Evolutionary conservation across 495 filamentous ascomycete species (phyloP).

Genomic region (Daldinia concentrica): DNA sequence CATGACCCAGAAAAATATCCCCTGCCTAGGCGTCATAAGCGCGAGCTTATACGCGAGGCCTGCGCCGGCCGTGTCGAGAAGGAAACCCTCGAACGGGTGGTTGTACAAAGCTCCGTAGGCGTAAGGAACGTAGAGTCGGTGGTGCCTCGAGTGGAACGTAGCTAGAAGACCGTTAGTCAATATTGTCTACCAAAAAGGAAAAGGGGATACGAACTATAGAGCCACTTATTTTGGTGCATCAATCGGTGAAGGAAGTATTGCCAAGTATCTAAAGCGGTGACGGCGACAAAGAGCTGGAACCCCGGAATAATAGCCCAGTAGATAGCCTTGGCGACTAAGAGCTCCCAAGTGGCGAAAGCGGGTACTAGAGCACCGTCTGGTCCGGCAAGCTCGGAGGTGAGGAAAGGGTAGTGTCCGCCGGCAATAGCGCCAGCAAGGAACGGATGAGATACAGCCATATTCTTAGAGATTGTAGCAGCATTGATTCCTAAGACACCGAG

Average conservation of each 20-base stretch:
- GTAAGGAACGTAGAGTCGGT: conserved; percentile 95
- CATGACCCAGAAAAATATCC: conserved; percentile 83
- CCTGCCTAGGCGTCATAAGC: conserved; percentile 79
- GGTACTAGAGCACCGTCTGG: conserved; percentile 55
- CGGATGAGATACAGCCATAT: conserved; percentile 64
- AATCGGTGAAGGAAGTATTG: conserved; percentile 95
- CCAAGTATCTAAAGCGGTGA: conserved; percentile 88
- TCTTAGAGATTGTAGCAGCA: conserved; percentile 63
- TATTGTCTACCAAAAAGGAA: not conserved
- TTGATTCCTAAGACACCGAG: conserved; percentile 66
- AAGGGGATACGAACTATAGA: conserved; percentile 79
- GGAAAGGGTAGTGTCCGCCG: conserved; percentile 76
- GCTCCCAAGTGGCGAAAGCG: conserved; percentile 78
- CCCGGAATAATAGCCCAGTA: conserved; percentile 82
- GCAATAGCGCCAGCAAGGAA: conserved; percentile 73
- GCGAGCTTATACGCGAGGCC: conserved; percentile 80
- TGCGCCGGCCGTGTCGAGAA: conserved; percentile 89
- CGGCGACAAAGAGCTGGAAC: conserved; percentile 75
- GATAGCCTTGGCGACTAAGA: conserved; percentile 73
- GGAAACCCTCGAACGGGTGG: conserved; percentile 90
- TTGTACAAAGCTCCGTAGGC: conserved; percentile 98
- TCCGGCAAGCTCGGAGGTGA: conserved; percentile 57
- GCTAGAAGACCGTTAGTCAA: conserved; percentile 57
- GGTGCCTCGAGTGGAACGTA: conserved; percentile 92
- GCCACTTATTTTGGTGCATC: conserved; percentile 95